phyloP scores from a whole-genome alignment of 192 early-diverging fungal species.

The Coemansia sp. region DNA sequence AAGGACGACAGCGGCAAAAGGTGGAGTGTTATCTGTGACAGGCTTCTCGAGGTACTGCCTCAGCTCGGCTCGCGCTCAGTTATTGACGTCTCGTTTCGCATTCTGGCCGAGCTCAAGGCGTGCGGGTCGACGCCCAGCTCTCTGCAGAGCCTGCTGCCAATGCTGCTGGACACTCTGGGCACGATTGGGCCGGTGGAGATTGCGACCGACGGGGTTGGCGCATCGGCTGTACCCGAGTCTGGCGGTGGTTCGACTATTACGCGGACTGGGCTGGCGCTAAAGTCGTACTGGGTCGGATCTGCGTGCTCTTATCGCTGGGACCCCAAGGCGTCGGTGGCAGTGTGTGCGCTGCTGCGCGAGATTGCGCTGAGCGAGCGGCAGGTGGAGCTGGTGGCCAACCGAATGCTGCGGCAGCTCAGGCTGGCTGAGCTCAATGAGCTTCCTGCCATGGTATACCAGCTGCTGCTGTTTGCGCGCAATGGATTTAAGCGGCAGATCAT shows the following conservation, averaged over 20 bases:
- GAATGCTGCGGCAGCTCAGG: constrained; percentile 33
- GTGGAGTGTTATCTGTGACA: constrained; percentile 30
- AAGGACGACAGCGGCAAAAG: background rate
- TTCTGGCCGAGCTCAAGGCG: constrained; percentile 40
- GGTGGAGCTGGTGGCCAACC: constrained; percentile 14
- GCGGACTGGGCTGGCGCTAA: constrained; percentile 29
- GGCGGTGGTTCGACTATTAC: constrained; percentile 10
- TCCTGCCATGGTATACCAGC: constrained; percentile 65
- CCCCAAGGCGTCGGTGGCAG: constrained; percentile 19
- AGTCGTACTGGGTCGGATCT: constrained; percentile 43
- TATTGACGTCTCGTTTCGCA: constrained; percentile 35
- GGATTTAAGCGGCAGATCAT: constrained; percentile 59
- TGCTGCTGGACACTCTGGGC: constrained; percentile 44
- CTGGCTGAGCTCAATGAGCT: constrained; percentile 42
- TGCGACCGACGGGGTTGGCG: constrained; percentile 2
- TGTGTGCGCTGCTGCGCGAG: constrained; percentile 37
- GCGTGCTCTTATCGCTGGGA: constrained; percentile 46
- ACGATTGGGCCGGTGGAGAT: constrained; percentile 38
- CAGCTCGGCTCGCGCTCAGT: constrained; percentile 24
- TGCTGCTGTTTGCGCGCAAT: constrained; percentile 63
- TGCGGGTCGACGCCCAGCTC: constrained; percentile 22
- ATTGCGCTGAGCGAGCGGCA: constrained; percentile 14
- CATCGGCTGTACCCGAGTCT: background rate
- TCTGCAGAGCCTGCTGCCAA: constrained; percentile 20
- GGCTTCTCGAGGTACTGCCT: constrained; percentile 25